phyloP scores from a whole-genome alignment of 2,329 filamentous ascomycete genomes.

The Ceratocystis huliohia region DNA sequence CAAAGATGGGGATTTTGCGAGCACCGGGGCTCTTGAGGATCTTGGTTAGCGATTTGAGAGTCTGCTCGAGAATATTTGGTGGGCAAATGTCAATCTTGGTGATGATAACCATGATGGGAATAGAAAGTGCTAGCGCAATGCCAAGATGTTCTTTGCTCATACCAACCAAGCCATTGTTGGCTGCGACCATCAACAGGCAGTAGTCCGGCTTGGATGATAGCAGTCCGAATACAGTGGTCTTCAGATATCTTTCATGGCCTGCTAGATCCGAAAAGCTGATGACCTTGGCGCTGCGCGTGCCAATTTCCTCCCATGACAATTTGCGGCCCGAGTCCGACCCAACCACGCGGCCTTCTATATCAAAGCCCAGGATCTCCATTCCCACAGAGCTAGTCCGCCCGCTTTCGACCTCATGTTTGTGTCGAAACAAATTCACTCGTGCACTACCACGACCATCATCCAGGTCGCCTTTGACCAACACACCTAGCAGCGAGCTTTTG shows the following conservation, averaged over 20 bases:
- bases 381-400: slow-evolving; percentile 92
- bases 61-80: slow-evolving; percentile 87
- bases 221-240: slow-evolving; percentile 92
- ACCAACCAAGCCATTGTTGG: slow-evolving; percentile 90
- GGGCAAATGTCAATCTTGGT: slow-evolving; percentile 99
- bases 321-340: slow-evolving; percentile 70
- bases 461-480: slow-evolving; percentile 86
- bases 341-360: slow-evolving; percentile 71
- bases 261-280: slow-evolving; percentile 94
- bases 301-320: slow-evolving; percentile 95
- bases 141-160: slow-evolving; percentile 98
- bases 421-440: slow-evolving; percentile 87
- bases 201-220: slow-evolving; percentile 93
- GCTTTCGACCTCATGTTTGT: slow-evolving; percentile 96
- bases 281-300: slow-evolving; percentile 86
- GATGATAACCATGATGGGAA: slow-evolving; percentile 93
- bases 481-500: slow-evolving; percentile 90
- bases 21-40: slow-evolving; percentile 91
- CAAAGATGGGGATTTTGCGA: slow-evolving; percentile 89
- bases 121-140: slow-evolving; percentile 85
- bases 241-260: slow-evolving; percentile 86
- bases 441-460: slow-evolving; percentile 91
- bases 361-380: slow-evolving; percentile 98
- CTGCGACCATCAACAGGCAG: slow-evolving; percentile 94
- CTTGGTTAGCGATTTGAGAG: slow-evolving; percentile 76